phyloP scores from a whole-genome alignment of 768 basidiomycete species.

The Mycena vitilis region DNA sequence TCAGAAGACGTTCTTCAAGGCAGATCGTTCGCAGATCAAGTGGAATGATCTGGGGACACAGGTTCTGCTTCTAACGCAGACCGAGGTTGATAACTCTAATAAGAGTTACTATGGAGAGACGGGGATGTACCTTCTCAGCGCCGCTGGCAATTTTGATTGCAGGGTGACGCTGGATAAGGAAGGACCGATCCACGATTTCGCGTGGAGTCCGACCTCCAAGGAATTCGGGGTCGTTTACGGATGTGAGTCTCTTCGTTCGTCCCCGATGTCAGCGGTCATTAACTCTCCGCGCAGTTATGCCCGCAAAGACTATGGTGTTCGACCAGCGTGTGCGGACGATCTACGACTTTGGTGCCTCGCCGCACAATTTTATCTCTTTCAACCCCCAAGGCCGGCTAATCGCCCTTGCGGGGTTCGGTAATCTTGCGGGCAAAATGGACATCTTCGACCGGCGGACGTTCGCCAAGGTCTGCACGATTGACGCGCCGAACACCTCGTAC shows the following conservation, averaged over 20 bases:
- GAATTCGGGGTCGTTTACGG: conserved; percentile 98
- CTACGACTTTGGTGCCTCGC: conserved; percentile 91
- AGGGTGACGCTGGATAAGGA: conserved; percentile 92
- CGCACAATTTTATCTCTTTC: conserved; percentile 93
- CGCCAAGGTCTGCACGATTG: conserved; percentile 80
- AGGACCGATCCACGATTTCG: conserved; percentile 96
- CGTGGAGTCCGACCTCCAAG: conserved; percentile 96
- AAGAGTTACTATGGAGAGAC: conserved; percentile 99
- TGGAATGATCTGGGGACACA: conserved; percentile 97
- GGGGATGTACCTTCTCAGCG: conserved; percentile 90
- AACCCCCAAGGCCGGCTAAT: conserved; percentile 93
- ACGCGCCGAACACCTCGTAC: conserved; percentile 92
- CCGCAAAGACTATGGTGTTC: conserved; percentile 92
- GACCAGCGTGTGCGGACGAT: conserved; percentile 89
- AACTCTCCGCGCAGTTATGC: conserved; percentile 75
- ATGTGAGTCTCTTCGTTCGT: conserved; percentile 66
- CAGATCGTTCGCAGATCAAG: conserved; percentile 92
- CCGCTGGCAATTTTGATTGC: conserved; percentile 94
- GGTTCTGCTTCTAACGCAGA: conserved; percentile 91
- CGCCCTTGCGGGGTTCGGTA: conserved; percentile 95
- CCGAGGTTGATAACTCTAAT: conserved; percentile 96
- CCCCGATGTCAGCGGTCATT: conserved; percentile 21
- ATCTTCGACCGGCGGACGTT: conserved; percentile 91
- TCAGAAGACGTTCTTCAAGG: conserved; percentile 95
- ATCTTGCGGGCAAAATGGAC: conserved; percentile 94